Evolutionary conservation across 768 basidiomycete genomes (phyloP).

Genomic region (Boletus insuetus): DNA sequence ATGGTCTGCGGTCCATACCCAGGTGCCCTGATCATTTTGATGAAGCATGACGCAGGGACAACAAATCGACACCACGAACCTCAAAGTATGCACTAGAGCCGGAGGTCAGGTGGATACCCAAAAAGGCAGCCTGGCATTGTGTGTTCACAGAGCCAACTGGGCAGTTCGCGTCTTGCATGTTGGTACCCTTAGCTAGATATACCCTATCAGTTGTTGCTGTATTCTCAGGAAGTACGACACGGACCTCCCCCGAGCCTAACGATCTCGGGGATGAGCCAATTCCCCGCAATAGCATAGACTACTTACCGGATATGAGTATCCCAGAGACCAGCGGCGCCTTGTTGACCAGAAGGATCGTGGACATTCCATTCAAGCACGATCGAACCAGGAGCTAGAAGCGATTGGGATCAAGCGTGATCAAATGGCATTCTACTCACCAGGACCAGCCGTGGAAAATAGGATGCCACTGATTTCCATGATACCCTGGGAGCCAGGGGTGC

Average conservation of each 20-base stretch:
- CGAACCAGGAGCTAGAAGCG: constrained; percentile 38
- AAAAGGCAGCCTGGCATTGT: constrained; percentile 60
- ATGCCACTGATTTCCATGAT: constrained; percentile 64
- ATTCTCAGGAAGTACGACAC: neutral
- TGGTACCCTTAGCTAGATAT: constrained; percentile 47
- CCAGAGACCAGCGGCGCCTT: constrained; percentile 56
- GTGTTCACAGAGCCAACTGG: constrained; percentile 39
- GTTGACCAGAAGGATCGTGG: constrained; percentile 47
- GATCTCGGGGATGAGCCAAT: neutral
- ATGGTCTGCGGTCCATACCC: constrained; percentile 84
- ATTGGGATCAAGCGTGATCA: neutral
- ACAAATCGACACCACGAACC: constrained; percentile 30
- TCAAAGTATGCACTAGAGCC: constrained; percentile 59
- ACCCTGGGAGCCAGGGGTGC: constrained; percentile 46
- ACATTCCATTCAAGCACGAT: constrained; percentile 61
- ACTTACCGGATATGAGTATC: constrained; percentile 40
- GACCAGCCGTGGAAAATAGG: constrained; percentile 55
- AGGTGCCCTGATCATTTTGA: constrained; percentile 48
- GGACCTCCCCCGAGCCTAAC: constrained; percentile 29
- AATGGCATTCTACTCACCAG: constrained; percentile 22
- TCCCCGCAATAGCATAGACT: neutral
- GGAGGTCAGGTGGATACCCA: constrained; percentile 59
- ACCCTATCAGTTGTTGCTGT: neutral
- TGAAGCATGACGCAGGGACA: neutral
- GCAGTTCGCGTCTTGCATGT: constrained; percentile 45